Conservation (phyloP, 2,329 filamentous ascomycete species). For the Colletotrichum sp. region DNA sequence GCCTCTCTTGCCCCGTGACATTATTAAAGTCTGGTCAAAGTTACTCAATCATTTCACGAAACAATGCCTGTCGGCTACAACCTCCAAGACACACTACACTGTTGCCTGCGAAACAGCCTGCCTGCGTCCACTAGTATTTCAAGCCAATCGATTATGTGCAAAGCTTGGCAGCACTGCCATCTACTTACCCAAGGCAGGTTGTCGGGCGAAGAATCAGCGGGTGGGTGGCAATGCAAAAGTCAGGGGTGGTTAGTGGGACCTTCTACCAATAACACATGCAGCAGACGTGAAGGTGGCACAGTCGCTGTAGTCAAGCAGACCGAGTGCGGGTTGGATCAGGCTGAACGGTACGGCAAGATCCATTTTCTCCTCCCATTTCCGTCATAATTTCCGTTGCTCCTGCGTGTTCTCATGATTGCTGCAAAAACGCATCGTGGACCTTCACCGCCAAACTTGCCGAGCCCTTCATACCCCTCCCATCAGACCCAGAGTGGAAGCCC, state of each 20-base stretch:
- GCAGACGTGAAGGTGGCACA: neutral
- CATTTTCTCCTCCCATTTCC: neutral
- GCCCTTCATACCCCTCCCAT: neutral
- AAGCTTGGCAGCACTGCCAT: neutral
- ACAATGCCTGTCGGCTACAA: fast-evolving
- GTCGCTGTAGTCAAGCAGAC: neutral
- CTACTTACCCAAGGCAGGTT: neutral
- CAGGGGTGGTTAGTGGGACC: neutral
- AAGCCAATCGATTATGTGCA: too few species aligned
- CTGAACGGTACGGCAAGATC: neutral
- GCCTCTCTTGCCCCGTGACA: too few species aligned
- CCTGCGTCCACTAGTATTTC: too few species aligned
- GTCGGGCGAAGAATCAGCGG: neutral
- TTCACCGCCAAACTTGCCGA: neutral
- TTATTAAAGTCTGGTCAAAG: fast-evolving
- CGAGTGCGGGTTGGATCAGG: neutral
- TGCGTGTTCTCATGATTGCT: neutral
- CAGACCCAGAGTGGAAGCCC: neutral
- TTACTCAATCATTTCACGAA: neutral
- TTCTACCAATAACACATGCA: neutral
- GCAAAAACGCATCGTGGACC: fast-evolving
- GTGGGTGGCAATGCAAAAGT: neutral
- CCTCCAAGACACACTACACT: neutral
- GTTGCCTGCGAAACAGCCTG: neutral
- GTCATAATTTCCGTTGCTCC: fast-evolving